phyloP scores from a whole-genome alignment of 2,329 filamentous ascomycete species.

The Colletotrichum aenigma region DNA sequence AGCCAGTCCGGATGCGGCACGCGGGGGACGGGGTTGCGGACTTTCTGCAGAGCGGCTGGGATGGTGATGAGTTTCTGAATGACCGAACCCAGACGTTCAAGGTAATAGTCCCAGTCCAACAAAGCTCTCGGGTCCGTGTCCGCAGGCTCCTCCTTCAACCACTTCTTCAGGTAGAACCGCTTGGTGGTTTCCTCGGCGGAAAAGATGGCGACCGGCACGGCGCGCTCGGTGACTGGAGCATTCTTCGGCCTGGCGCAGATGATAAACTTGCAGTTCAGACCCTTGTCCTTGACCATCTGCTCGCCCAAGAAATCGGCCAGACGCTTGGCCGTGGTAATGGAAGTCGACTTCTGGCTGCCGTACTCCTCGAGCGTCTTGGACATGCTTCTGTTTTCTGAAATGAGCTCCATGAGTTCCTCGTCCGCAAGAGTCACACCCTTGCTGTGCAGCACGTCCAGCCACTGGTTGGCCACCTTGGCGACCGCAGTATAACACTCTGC shows the following conservation, averaged over 20 bases:
- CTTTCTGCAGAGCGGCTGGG: slow-evolving; percentile 92
- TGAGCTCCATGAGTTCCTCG: slow-evolving; percentile 98
- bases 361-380: slow-evolving; percentile 97
- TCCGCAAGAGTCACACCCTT: slow-evolving; percentile 90
- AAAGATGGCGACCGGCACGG: slow-evolving; percentile 95
- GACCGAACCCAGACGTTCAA: slow-evolving; percentile 93
- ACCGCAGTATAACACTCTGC: slow-evolving; percentile 90
- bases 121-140: slow-evolving; percentile 90
- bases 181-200: slow-evolving; percentile 90
- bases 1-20: slow-evolving; percentile 97
- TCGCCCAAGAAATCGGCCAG: slow-evolving; percentile 95
- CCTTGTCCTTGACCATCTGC: slow-evolving; percentile 99
- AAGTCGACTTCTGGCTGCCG: slow-evolving; percentile 92
- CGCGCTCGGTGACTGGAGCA: slow-evolving; percentile 92
- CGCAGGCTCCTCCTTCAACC: slow-evolving; percentile 89
- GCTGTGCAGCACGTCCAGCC: slow-evolving; percentile 92
- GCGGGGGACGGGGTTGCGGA: slow-evolving; percentile 91
- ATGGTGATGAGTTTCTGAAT: slow-evolving; percentile 99
- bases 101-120: slow-evolving; percentile 97
- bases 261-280: slow-evolving; percentile 99
- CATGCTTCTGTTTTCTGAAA: slow-evolving; percentile 99
- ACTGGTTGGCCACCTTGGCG: slow-evolving; percentile 92
- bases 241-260: slow-evolving; percentile 87
- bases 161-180: slow-evolving; percentile 88
- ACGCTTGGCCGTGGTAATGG: slow-evolving; percentile 96